A percentile compares a stretch with the other conserved stretches of the same genome.
These are phyloP conservation scores for Hypoxylon sp. DNA, from an alignment of 2,329 filamentous ascomycete species.

Conservation along the genomic window DNA sequence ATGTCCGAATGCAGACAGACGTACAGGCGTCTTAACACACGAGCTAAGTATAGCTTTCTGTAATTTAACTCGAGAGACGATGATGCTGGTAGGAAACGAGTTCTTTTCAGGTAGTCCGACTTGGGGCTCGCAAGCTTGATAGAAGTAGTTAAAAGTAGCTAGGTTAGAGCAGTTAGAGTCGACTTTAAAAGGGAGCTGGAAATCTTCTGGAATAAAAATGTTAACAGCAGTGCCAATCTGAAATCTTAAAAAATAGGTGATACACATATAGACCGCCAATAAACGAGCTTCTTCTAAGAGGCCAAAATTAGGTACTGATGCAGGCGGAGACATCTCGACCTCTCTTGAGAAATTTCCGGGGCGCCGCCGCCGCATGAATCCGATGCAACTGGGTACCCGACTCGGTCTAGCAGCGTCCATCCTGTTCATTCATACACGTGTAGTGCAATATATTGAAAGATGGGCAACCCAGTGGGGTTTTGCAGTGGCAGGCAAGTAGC, in stretches of 20 bases:
- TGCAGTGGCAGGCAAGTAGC: constrained; percentile 17
- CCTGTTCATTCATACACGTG: constrained; percentile 41
- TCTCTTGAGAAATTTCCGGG: constrained; percentile 33
- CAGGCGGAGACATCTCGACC: constrained; percentile 39
- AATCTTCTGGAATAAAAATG: constrained; percentile 26
- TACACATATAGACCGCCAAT: constrained; percentile 34
- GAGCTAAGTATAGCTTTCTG: constrained; percentile 15
- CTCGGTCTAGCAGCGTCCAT: constrained; percentile 36
- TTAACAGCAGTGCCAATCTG: constrained; percentile 16
- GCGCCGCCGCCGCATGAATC: constrained; percentile 24
- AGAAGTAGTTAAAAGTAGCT: constrained; percentile 7
- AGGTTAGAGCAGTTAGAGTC: constrained; percentile 18
- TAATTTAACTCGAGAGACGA: background rate
- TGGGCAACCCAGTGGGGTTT: constrained; percentile 32
- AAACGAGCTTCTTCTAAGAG: constrained; percentile 30
- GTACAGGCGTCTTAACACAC: constrained; percentile 27
- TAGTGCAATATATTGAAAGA: constrained; percentile 36
- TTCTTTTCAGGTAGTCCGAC: constrained; percentile 8
- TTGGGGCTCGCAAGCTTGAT: constrained; percentile 6
- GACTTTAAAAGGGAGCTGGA: constrained; percentile 16
- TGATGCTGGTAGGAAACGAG: constrained; percentile 3
- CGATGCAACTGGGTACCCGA: constrained; percentile 37
- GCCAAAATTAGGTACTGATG: constrained; percentile 44
- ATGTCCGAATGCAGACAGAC: constrained; percentile 22
- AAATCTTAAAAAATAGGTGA: constrained; percentile 21